Evolutionary conservation across 768 basidiomycete species (phyloP).

Genomic region (Rhodotorula taiwanensis): DNA sequence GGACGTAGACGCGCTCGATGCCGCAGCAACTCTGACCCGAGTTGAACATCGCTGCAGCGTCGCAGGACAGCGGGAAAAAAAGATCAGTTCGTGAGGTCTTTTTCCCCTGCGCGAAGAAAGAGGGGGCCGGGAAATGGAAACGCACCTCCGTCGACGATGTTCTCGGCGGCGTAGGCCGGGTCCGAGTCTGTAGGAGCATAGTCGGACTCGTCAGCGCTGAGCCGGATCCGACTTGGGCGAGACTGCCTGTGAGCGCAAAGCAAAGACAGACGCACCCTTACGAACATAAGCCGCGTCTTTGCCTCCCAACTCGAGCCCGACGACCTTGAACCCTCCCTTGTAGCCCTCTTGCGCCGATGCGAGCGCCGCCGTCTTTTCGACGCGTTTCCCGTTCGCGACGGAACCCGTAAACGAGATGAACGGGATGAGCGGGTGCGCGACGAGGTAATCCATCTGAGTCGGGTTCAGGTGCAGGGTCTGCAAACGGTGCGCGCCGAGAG

Average conservation of each 20-base stretch:
- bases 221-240: too few species aligned
- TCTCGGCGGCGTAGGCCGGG: slow-evolving; percentile 68
- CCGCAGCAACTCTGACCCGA: slow-evolving; percentile 96
- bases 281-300: slow-evolving; percentile 97
- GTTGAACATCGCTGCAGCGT: slow-evolving; percentile 65
- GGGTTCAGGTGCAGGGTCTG: slow-evolving; percentile 68
- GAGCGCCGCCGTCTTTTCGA: slow-evolving; percentile 61
- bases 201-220: neutral
- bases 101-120: neutral
- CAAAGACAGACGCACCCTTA: slow-evolving; percentile 52
- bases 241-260: too few species aligned
- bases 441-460: slow-evolving; percentile 54
- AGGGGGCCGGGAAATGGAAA: neutral
- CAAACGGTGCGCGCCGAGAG: neutral
- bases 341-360: slow-evolving; percentile 43
- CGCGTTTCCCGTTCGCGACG: slow-evolving; percentile 66
- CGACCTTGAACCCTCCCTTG: slow-evolving; percentile 66
- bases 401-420: slow-evolving; percentile 90
- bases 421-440: slow-evolving; percentile 61
- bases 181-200: slow-evolving; percentile 49
- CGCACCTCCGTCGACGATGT: slow-evolving; percentile 75
- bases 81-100: too few species aligned
- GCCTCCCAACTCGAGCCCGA: slow-evolving; percentile 61
- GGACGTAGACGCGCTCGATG: slow-evolving; percentile 93
- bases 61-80: neutral